Conservation (phyloP, 495 filamentous ascomycete genomes). For the Daldinia caldariorum region DNA sequence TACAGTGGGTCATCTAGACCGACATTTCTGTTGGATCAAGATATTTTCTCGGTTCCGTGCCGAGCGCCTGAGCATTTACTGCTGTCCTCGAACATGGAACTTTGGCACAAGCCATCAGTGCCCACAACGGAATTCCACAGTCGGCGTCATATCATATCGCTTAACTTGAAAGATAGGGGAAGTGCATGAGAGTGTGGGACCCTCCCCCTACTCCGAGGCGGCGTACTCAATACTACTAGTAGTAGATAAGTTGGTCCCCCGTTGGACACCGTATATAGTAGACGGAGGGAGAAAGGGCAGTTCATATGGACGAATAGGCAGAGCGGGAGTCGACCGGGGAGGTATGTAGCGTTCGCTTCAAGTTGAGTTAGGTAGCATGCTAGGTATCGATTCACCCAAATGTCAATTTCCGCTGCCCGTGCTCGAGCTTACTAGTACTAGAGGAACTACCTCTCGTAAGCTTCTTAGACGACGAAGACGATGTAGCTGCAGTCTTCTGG, state of each 20-base stretch:
- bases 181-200: slow-evolving; percentile 26
- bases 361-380: slow-evolving; percentile 41
- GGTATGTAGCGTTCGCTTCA: slow-evolving; percentile 39
- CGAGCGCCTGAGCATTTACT: slow-evolving; percentile 26
- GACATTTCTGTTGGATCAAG: slow-evolving; percentile 41
- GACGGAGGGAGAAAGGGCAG: slow-evolving; percentile 22
- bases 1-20: slow-evolving; percentile 42
- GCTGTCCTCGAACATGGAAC: slow-evolving; percentile 26
- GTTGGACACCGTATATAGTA: slow-evolving; percentile 26
- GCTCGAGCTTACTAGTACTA: slow-evolving; percentile 67
- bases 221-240: slow-evolving; percentile 23
- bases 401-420: slow-evolving; percentile 76
- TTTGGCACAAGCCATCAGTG: slow-evolving; percentile 33
- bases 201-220: slow-evolving; percentile 30
- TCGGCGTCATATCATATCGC: slow-evolving; percentile 36
- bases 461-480: slow-evolving; percentile 45
- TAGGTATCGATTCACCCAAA: slow-evolving; percentile 66
- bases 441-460: slow-evolving; percentile 41
- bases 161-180: slow-evolving; percentile 35
- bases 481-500: slow-evolving; percentile 49
- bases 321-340: slow-evolving; percentile 26
- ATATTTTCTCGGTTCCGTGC: slow-evolving; percentile 33
- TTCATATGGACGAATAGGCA: slow-evolving; percentile 41
- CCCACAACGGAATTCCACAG: slow-evolving; percentile 22
- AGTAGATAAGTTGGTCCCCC: slow-evolving; percentile 15